phyloP scores from a whole-genome alignment of 345 rosid species.

The Murraya paniculata region DNA sequence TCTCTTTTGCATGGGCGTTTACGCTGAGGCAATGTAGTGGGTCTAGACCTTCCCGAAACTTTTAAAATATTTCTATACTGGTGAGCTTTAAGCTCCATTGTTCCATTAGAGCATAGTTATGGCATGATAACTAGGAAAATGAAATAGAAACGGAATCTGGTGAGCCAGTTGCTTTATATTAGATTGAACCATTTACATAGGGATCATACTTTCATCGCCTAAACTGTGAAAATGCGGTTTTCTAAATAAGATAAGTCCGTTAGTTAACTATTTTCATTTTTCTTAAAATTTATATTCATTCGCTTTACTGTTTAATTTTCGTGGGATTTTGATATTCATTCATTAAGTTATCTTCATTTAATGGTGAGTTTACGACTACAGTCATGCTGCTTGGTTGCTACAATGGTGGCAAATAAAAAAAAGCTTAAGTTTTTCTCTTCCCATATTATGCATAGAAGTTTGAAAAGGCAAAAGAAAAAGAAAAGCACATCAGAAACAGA shows the following conservation, averaged over 20 bases:
- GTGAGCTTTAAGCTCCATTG: background rate
- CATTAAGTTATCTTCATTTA: background rate
- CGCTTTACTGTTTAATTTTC: background rate
- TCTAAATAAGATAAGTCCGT: background rate
- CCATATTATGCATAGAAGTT: background rate
- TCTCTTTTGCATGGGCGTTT: background rate
- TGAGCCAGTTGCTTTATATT: background rate
- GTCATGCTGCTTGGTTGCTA: background rate
- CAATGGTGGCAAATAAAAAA: background rate
- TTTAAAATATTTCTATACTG: background rate
- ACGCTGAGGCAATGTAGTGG: background rate
- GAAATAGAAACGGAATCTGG: background rate
- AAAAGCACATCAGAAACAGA: too few species aligned
- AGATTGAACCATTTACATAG: background rate
- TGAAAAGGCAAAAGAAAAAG: background rate
- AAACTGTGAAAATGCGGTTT: background rate
- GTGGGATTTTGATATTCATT: background rate
- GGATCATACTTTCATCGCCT: background rate
- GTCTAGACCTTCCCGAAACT: background rate
- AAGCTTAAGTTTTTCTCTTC: background rate
- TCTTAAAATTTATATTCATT: background rate
- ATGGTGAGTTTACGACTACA: background rate
- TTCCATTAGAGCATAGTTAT: background rate
- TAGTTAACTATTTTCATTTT: background rate
- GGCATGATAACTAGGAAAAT: background rate